phyloP scores from a whole-genome alignment of 257 asterid species.

The Solanum rostratum region DNA sequence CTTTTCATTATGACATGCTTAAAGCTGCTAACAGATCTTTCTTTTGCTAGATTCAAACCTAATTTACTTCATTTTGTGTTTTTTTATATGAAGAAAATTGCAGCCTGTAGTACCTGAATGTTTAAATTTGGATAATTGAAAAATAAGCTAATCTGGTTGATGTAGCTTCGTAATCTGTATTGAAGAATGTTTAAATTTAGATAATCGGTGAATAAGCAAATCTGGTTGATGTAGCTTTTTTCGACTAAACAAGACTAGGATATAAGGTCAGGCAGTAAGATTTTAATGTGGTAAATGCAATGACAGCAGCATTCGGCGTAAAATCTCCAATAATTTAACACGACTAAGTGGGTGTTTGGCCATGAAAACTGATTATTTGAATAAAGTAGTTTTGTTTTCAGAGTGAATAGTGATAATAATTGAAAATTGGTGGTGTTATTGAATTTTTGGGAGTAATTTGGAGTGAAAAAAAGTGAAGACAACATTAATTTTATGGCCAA shows the following conservation, averaged over 20 bases:
- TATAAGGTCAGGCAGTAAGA: too few relatives aligned
- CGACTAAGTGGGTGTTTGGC: too few relatives aligned
- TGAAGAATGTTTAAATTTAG: neutral
- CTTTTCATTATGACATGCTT: too few relatives aligned
- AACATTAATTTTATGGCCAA: neutral
- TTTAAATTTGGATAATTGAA: too few relatives aligned
- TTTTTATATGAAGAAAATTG: neutral
- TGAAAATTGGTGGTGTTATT: neutral
- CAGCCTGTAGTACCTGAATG: neutral
- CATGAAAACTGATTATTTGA: neutral
- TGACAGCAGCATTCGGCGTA: too few relatives aligned
- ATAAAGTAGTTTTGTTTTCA: neutral
- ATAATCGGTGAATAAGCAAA: too few relatives aligned
- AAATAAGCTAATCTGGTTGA: neutral
- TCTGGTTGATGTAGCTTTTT: too few relatives aligned
- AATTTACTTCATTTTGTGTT: neutral
- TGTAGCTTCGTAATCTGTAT: neutral
- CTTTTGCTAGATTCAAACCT: neutral
- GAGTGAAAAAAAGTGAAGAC: neutral
- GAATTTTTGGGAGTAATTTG: neutral
- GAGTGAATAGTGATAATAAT: neutral
- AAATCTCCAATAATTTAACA: too few relatives aligned
- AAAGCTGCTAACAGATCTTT: neutral
- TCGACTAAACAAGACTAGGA: too few relatives aligned
- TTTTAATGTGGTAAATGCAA: too few relatives aligned